Conservation (phyloP, 352 stramenopile genomes). For the Globisporangium spinosum region DNA sequence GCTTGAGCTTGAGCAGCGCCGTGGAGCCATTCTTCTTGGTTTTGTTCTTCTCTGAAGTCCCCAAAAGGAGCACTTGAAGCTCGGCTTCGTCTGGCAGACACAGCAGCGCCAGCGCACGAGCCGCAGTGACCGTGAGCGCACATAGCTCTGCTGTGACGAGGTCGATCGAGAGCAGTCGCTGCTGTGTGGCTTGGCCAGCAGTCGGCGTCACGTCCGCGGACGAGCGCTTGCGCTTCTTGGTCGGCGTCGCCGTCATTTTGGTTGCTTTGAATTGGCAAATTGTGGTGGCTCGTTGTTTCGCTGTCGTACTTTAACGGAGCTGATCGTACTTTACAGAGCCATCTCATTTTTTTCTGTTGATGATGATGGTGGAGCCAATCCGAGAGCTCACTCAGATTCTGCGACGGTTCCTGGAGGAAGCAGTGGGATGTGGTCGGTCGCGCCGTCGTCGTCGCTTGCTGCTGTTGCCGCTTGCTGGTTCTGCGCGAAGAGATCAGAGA, state of each 20-base stretch:
- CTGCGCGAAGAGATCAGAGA: background rate
- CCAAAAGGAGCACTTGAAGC: background rate
- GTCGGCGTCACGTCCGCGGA: background rate
- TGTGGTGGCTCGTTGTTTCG: too few relatives aligned
- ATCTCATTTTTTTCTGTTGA: background rate
- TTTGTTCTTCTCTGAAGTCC: background rate
- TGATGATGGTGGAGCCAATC: background rate
- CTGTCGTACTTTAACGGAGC: background rate
- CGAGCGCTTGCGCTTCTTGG: conserved; percentile 6
- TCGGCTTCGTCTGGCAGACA: background rate
- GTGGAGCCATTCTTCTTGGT: background rate
- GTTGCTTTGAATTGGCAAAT: background rate
- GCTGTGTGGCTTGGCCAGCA: background rate
- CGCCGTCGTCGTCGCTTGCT: background rate
- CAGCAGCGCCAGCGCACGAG: background rate
- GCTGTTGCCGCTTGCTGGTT: background rate
- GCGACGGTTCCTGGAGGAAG: background rate
- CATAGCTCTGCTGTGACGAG: conserved; percentile 1
- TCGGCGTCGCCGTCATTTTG: background rate
- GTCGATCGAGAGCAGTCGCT: background rate
- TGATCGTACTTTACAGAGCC: background rate
- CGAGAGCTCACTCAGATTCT: background rate
- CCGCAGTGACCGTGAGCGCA: background rate
- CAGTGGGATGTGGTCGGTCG: background rate
- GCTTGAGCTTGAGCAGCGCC: conserved; percentile 15